Evolutionary conservation across 176 grass and related monocot genomes (phyloP), one percentile per base, ranked within the genome.

Genomic region (Oropetium thomaeum): DNA sequence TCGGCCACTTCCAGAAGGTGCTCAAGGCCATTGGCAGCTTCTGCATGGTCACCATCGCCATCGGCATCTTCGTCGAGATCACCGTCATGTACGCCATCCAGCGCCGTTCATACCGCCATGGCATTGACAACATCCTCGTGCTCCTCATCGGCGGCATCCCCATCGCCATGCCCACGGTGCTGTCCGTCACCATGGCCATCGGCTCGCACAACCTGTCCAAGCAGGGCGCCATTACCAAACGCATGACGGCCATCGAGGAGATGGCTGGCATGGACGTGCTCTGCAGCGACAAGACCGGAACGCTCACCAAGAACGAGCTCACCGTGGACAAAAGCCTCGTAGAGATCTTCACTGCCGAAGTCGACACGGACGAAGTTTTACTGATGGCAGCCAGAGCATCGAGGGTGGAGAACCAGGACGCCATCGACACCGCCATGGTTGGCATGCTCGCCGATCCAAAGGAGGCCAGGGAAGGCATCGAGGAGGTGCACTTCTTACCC

Each of bases 241-340:
- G 95, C 28, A 98, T 98, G 95, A 98, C 95, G 22, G 91, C 91
- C 49, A 94, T 98, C 32, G 95, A 98, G 69, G 95, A 98, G 75
- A 94, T 98, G 95, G 91, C 95, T 0, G 87, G 72, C 77, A 94
- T 98, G 95, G 79, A 86, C 58, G 95, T 94, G 29, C 90, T 97
- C n/a, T 97, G 93, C 83, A 97, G 93, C 41, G 93, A 97, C 75
- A 97, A 97, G 65, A 97, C 93, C 13, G 93, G 93, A 8, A 97
- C 93, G 8, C 88, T 97, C 16, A 97, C 93, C 8, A 85, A 84
- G 11, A 98, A 98, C 77, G 86, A 92, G 41, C 90, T 98, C 42
- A 86, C 75, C 26, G 84, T 98, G 10, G 95, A 98, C 65, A 41
- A 16, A 8, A 33, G 12, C 62, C 85, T 92, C 4, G 59, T 98